These are phyloP conservation scores for Ganoderma sinense DNA, from an alignment of 1,284 basidiomycete species.

Conservation along the genomic window DNA sequence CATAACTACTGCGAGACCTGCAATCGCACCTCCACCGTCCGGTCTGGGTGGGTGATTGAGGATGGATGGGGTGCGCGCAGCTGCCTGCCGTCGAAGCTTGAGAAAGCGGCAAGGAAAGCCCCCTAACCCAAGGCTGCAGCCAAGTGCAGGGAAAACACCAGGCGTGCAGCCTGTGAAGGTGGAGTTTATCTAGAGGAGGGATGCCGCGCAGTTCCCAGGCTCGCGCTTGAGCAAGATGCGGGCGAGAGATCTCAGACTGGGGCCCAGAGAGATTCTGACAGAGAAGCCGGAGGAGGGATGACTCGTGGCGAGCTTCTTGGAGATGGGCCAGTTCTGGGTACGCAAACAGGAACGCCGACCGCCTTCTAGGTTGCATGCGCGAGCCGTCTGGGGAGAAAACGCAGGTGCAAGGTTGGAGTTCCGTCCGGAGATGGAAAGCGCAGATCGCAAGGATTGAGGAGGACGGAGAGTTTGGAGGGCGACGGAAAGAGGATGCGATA, in stretches of 20 bases:
- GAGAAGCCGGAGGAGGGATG: slow-evolving; percentile 17
- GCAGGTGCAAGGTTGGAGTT: slow-evolving; percentile 17
- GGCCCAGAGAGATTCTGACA: slow-evolving; percentile 14
- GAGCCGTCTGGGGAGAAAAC: slow-evolving; percentile 8
- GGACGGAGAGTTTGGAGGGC: slow-evolving; percentile 7
- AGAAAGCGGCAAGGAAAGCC: slow-evolving; percentile 6
- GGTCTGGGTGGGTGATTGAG: slow-evolving; percentile 1
- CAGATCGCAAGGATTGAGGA: slow-evolving; percentile 22
- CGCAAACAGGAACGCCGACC: slow-evolving; percentile 18
- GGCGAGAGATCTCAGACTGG: slow-evolving; percentile 15
- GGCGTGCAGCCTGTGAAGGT: slow-evolving; percentile 4
- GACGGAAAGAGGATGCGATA: slow-evolving; percentile 25
- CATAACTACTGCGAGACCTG: slow-evolving; percentile 5
- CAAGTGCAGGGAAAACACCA: slow-evolving; percentile 4
- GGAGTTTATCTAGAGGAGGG: slow-evolving; percentile 17
- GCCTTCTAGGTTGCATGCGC: slow-evolving; percentile 18
- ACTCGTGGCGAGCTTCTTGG: slow-evolving; percentile 24
- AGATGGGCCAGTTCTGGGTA: slow-evolving; percentile 14
- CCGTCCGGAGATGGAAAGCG: slow-evolving; percentile 22
- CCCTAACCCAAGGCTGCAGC: slow-evolving; percentile 7
- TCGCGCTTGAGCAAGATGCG: background rate
- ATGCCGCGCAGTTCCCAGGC: slow-evolving; percentile 3
- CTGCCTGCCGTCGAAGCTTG: background rate
- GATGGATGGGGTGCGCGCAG: slow-evolving; percentile 12
- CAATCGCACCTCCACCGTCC: slow-evolving; percentile 11